These are phyloP conservation scores for Cryptococcus sp. DNA, from an alignment of 1,284 basidiomycete species.

Conservation along the genomic window DNA sequence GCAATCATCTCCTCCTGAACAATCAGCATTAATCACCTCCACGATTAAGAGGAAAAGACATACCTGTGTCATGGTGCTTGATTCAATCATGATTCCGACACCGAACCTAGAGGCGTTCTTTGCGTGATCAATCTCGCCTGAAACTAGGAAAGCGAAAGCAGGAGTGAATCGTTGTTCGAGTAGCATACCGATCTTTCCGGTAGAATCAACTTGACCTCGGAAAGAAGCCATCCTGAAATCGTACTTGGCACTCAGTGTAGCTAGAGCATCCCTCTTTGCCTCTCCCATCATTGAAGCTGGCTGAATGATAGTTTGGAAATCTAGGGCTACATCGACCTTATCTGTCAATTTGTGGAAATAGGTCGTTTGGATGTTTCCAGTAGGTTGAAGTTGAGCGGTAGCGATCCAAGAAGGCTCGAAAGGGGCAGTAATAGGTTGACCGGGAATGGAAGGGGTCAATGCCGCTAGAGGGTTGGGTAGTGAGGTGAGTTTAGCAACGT, in stretches of 20 bases:
- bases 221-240: conserved; percentile 92
- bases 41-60: neutral
- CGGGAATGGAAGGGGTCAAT: conserved; percentile 29
- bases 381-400: conserved; percentile 82
- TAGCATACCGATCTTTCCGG: conserved; percentile 88
- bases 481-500: conserved; percentile 80
- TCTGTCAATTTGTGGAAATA: conserved; percentile 96
- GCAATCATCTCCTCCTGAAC: conserved; percentile 45
- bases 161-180: conserved; percentile 96
- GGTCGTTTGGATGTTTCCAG: conserved; percentile 80
- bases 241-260: conserved; percentile 92
- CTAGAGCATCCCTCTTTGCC: conserved; percentile 81
- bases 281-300: conserved; percentile 53
- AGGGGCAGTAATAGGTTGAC: conserved; percentile 24
- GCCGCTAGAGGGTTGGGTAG: conserved; percentile 50
- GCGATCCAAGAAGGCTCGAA: conserved; percentile 75
- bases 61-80: conserved; percentile 32
- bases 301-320: conserved; percentile 76
- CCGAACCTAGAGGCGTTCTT: conserved; percentile 95
- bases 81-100: conserved; percentile 93
- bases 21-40: no score
- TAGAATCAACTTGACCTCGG: conserved; percentile 85
- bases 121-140: conserved; percentile 97
- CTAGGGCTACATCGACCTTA: conserved; percentile 97
- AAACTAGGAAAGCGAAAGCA: conserved; percentile 87